These are phyloP conservation scores for Akanthomyces uredinophilus DNA, from an alignment of 2,329 filamentous ascomycete species.

Conservation along the genomic window DNA sequence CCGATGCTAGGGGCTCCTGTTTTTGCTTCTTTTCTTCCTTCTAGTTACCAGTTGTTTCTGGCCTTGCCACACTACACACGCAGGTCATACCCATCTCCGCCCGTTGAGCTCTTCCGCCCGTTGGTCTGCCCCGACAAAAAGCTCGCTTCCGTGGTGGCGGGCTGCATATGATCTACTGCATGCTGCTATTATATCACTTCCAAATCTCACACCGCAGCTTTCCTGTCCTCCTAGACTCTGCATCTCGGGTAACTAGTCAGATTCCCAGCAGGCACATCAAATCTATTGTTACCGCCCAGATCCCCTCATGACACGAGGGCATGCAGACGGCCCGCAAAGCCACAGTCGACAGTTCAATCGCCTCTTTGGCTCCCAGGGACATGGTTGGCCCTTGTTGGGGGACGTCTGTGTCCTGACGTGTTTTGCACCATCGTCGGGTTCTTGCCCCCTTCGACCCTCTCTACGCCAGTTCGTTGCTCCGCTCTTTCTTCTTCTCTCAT, in stretches of 20 bases:
- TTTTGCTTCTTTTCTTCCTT: not conserved
- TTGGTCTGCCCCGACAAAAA: not conserved
- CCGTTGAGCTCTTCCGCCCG: no score
- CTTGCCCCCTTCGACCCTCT: not conserved
- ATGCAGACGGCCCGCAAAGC: not conserved
- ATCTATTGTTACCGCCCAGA: not conserved
- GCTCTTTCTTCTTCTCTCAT: not conserved
- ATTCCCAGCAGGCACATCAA: not conserved
- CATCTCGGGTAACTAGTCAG: not conserved
- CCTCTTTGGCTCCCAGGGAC: not conserved
- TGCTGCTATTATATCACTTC: no score
- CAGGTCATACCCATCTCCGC: not conserved
- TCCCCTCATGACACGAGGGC: not conserved
- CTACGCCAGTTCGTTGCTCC: not conserved
- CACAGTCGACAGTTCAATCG: not conserved
- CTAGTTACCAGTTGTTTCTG: not conserved
- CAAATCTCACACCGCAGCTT: not conserved
- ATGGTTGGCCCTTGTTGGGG: not conserved
- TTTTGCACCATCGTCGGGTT: constrained; percentile 3
- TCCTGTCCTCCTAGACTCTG: not conserved
- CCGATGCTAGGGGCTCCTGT: not conserved
- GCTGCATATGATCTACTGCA: not conserved
- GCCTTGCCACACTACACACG: not conserved
- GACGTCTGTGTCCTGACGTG: not conserved
- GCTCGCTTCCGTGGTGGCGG: not conserved